phyloP scores from a whole-genome alignment of 768 basidiomycete species.

The Tylopilus balloui region DNA sequence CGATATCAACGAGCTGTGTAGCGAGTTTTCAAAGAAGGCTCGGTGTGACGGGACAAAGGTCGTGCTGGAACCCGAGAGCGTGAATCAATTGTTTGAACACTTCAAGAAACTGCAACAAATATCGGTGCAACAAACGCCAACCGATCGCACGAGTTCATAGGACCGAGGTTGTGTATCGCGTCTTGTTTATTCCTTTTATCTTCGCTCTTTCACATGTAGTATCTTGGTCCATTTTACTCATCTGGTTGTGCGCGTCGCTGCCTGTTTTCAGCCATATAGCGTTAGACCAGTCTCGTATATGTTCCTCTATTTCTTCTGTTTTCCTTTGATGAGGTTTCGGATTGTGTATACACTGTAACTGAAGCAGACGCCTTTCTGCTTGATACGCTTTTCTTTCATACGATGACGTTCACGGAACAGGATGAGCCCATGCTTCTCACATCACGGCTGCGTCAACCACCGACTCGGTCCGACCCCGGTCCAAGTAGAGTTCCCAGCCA shows the following conservation, averaged over 20 bases:
- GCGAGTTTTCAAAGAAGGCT: constrained; percentile 78
- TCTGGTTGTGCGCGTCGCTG: background rate
- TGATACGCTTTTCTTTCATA: no score
- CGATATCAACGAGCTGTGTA: constrained; percentile 74
- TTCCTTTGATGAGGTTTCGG: background rate
- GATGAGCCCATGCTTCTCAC: no score
- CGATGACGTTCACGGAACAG: background rate
- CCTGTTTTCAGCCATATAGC: constrained; percentile 2
- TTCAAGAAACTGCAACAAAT: constrained; percentile 29
- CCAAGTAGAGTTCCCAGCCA: no score
- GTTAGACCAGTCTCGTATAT: constrained; percentile 1
- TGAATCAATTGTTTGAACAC: constrained; percentile 41
- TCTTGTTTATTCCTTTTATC: constrained; percentile 20
- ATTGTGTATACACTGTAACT: background rate
- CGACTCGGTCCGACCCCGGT: no score
- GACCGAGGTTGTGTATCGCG: background rate
- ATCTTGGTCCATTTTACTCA: constrained; percentile 5
- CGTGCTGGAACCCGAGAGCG: constrained; percentile 55
- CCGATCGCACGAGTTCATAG: constrained; percentile 17
- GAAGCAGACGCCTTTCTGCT: background rate
- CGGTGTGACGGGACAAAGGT: constrained; percentile 82
- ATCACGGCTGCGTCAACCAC: no score
- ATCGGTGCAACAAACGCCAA: constrained; percentile 2
- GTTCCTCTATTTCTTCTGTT: background rate
- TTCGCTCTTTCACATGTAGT: constrained; percentile 16